These are phyloP conservation scores for Fusarium papillatum DNA, from an alignment of 2,329 filamentous ascomycete species.

Conservation along the genomic window DNA sequence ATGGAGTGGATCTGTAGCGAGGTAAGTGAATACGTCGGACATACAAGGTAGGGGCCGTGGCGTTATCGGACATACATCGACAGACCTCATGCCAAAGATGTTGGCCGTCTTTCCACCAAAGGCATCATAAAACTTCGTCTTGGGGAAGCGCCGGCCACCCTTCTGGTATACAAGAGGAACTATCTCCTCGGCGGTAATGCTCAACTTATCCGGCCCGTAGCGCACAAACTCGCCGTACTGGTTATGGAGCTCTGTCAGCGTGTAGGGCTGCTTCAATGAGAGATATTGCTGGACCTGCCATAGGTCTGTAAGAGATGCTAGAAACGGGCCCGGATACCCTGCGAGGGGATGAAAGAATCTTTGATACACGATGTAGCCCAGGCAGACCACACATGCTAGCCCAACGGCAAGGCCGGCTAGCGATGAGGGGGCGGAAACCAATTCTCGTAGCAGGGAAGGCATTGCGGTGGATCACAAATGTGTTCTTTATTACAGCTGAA, in stretches of 20 bases:
- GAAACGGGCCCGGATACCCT: slow-evolving; percentile 23
- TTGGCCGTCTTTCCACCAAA: slow-evolving; percentile 25
- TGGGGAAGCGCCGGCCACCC: slow-evolving; percentile 19
- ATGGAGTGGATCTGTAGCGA: slow-evolving; percentile 19
- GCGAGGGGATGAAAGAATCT: slow-evolving; percentile 27
- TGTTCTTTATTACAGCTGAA: too few relatives aligned
- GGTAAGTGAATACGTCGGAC: not conserved
- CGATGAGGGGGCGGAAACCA: not conserved
- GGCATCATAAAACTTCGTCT: slow-evolving; percentile 29
- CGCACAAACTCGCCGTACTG: slow-evolving; percentile 26
- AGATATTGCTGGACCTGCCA: slow-evolving; percentile 26
- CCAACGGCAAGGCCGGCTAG: not conserved
- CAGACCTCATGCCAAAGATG: slow-evolving; percentile 17
- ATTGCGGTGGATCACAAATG: not conserved
- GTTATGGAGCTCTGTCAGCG: slow-evolving; percentile 19
- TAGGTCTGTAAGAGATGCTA: slow-evolving; percentile 22
- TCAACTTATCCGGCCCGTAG: slow-evolving; percentile 27
- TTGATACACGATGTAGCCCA: slow-evolving; percentile 18
- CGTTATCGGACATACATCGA: not conserved
- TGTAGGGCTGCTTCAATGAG: slow-evolving; percentile 21
- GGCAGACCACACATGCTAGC: not conserved
- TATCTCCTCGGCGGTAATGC: slow-evolving; percentile 21
- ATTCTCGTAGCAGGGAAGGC: not conserved
- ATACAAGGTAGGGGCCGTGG: not conserved
- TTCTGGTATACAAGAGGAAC: slow-evolving; percentile 20